Evolutionary conservation across 148 eudicot genomes (phyloP).

Genomic region (Vaccinium corymbosum): DNA sequence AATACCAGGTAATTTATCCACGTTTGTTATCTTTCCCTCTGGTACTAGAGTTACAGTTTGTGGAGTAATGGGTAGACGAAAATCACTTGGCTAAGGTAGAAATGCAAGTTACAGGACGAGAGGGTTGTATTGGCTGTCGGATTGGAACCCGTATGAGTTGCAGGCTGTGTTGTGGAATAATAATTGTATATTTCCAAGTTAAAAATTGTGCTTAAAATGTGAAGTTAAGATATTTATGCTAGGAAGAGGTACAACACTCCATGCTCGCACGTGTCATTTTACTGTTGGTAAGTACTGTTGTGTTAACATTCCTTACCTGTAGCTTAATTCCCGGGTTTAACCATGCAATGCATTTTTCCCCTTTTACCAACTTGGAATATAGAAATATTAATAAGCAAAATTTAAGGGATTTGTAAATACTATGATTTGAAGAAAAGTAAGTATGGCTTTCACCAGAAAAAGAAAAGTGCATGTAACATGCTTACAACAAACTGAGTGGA

Average conservation of each 20-base stretch:
- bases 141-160: neutral
- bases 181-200: neutral
- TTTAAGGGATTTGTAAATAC: neutral
- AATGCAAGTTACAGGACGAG: conserved; percentile 7
- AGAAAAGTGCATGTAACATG: neutral
- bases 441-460: neutral
- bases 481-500: neutral
- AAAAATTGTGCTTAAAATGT: neutral
- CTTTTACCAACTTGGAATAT: neutral
- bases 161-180: neutral
- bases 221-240: neutral
- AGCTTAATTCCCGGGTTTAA: neutral
- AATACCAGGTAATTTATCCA: conserved; percentile 55
- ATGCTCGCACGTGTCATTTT: too few relatives aligned
- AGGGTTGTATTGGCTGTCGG: conserved; percentile 6
- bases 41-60: neutral
- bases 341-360: neutral
- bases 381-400: neutral
- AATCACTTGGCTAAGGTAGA: neutral
- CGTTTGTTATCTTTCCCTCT: neutral
- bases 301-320: neutral
- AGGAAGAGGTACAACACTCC: neutral
- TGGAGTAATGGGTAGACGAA: neutral
- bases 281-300: neutral
- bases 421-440: neutral